phyloP scores from a whole-genome alignment of 2,329 filamentous ascomycete species.

The Trichoderma afroharzianum region DNA sequence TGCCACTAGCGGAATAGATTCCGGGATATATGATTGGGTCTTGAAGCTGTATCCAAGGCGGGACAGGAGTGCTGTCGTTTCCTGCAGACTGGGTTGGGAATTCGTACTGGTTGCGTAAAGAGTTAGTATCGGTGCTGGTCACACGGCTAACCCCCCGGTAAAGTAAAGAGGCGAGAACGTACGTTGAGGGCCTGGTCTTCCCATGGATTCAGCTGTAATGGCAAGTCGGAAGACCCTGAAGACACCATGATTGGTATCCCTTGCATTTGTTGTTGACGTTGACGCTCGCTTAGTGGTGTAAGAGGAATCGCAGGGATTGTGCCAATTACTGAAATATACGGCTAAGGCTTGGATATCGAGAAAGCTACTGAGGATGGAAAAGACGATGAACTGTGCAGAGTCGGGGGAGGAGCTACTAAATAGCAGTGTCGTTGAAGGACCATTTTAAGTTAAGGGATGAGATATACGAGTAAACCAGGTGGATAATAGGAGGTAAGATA shows the following conservation, averaged over 20 bases:
- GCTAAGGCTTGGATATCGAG: not conserved
- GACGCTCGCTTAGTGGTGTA: not conserved
- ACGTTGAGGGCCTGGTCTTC: slow-evolving; percentile 36
- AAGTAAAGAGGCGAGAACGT: slow-evolving; percentile 16
- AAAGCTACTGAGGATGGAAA: not conserved
- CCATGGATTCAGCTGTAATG: slow-evolving; percentile 33
- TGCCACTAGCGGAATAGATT: slow-evolving; percentile 52
- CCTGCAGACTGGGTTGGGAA: slow-evolving; percentile 17
- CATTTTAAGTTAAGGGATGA: not conserved
- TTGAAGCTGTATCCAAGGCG: slow-evolving; percentile 27
- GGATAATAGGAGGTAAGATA: not conserved
- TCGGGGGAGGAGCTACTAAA: not conserved
- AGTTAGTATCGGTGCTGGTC: not conserved
- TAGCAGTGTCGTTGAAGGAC: not conserved
- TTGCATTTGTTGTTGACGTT: not conserved
- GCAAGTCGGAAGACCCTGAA: not conserved
- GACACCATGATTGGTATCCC: not conserved
- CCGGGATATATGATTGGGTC: slow-evolving; percentile 54
- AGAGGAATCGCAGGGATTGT: not conserved
- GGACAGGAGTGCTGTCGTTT: not conserved
- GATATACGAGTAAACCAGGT: not conserved
- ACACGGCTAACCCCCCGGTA: not conserved
- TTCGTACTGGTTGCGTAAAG: slow-evolving; percentile 19
- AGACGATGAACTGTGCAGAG: not conserved
- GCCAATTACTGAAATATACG: not conserved